These are phyloP conservation scores for Spencermartinsiella ligniputridi DNA, from an alignment of 1,139 yeast species.

Conservation along the genomic window DNA sequence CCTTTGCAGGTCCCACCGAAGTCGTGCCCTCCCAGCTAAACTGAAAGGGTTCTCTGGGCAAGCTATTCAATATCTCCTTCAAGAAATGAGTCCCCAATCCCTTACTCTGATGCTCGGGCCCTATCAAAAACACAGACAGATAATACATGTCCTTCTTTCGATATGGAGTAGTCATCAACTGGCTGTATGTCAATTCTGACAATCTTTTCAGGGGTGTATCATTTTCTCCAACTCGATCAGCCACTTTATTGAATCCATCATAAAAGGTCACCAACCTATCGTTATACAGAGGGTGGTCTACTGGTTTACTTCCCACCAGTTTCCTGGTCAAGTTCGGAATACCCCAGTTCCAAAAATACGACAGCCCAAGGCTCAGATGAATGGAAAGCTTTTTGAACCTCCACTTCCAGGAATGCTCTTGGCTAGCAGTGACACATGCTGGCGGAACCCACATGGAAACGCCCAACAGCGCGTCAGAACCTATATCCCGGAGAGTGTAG, in stretches of 20 bases:
- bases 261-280: neutral
- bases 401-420: neutral
- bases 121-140: constrained; percentile 1
- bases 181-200: neutral
- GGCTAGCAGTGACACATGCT: neutral
- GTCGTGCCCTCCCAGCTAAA: neutral
- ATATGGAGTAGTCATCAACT: neutral
- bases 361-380: neutral
- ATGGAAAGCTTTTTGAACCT: neutral
- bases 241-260: neutral
- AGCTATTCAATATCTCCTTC: neutral
- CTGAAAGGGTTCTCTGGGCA: neutral
- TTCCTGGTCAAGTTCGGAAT: neutral
- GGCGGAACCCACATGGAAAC: neutral
- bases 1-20: constrained; percentile 1
- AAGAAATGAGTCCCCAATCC: constrained; percentile 1
- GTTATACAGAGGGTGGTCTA: neutral
- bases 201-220: neutral
- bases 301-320: neutral
- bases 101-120: constrained; percentile 1
- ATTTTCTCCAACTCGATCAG: neutral
- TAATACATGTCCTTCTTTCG: constrained; percentile 2
- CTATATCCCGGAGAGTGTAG: neutral
- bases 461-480: neutral
- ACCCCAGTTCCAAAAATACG: neutral